Evolutionary conservation across 2,329 filamentous ascomycete genomes (phyloP), one percentile per base, ranked within the genome.

Genomic region (Mycosphaerella sp.): DNA sequence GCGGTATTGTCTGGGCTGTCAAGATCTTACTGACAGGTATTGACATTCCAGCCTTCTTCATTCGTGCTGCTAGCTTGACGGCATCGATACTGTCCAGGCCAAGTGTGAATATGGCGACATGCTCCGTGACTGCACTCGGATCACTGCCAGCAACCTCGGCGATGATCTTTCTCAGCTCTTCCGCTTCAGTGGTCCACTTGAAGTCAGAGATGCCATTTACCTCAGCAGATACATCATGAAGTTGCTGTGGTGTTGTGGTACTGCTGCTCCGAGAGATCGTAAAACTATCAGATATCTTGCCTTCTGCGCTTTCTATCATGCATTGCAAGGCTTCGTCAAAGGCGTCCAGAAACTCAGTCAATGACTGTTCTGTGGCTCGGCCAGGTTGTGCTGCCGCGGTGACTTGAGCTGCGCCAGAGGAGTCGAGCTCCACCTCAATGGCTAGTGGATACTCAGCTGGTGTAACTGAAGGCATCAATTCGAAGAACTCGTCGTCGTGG

Each of bases 41-140:
- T 0, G 73, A 66, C 17, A 93, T 72, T 0, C 78, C 79, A 4
- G 72, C 70, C 43, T 78, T 80, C 59, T 80, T 86, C 1, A 95
- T 75, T 50, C 83, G 79, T 0, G 89, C 84, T 0, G 87, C 86
- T 0, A 96, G 73, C 63, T 89, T 95, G 68, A 96, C 92, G 1
- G 86, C 81, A 69, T 96, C 91, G 54, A 96, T 95, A 64, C 91
- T 95, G 73, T 96, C 92, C 6, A 96, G 78, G 0, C 91, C 91
- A 32, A 96, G 78, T 62, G 92, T 84, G 39, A 95, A 84, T 9
- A 96, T 81, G 0, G 85, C 85, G 0, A 81, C 82, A 6, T 75
- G 70, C 48, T 80, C 78, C 1, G 72, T 68, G 38, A 95, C 73
- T 0, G 77, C 70, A 1, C 75, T 67, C 2, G 70, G 66, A 0